Evolutionary conservation across 2,329 filamentous ascomycete genomes (phyloP), one percentile per base, ranked within the genome.

Genomic region (Aspergillus melleus): DNA sequence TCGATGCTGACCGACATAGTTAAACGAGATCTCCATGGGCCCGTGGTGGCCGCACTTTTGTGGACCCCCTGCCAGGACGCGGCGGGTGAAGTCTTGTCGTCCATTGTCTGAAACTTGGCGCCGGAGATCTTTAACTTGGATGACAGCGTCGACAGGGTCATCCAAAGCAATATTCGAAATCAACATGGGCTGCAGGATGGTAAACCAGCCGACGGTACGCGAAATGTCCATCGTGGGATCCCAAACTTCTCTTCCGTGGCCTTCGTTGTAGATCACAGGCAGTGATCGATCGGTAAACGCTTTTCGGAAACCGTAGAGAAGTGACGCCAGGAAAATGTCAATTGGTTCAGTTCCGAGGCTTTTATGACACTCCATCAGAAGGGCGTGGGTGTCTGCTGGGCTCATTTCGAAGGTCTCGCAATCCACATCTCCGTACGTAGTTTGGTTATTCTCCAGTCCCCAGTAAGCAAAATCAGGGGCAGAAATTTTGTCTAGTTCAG

Each of bases 161-260:
- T 71, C 61, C 1, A 69, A 49, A 14, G 65, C 67, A 36, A 70
- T 65, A 2, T 65, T 61, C 2, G 67, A 62, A 0, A 79, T 70
- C 26, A 74, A 74, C 4, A 81, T 74, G 0, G 80, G 80, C 54
- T 79, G 80, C 8, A 83, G 66, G 22, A 79, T 79, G 0, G 81
- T 83, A 60, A 83, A 83, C 81, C 81, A 83, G 6, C 81, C 81
- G 2, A 83, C 74, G 1, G 81, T 83, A 6, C 79, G 74, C 2
- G 80, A 80, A 5, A 83, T 74, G 52, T 83, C 81, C 52, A 83
- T 77, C 2, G 72, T 73, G 0, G 72, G 52, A 53, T 80, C 74
- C 73, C 80, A 82, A 0, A 76, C 70, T 64, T 82, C 80, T 44
- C 80, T 71, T 8, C 80, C 80, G 51, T 83, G 80, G 0, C 80